Percentiles rank a stretch among this genome's conserved stretches.
phyloP scores from a whole-genome alignment of 2,329 filamentous ascomycete genomes.

The Aspergillus carbonarius region DNA sequence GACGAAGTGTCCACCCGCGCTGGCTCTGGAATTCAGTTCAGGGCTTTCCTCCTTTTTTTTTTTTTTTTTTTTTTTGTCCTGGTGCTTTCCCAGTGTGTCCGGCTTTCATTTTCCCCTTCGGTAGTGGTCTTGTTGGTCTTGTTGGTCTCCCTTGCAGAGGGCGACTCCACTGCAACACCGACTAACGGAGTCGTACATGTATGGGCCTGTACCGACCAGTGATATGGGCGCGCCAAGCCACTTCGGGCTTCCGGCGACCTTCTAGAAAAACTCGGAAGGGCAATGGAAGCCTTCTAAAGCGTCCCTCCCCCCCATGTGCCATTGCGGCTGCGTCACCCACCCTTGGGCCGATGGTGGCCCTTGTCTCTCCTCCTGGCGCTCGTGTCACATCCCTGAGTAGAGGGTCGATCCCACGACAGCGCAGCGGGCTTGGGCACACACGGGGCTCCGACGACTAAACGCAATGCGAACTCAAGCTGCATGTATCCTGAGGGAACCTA shows the following conservation, averaged over 20 bases:
- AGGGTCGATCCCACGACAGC: conserved; percentile 1
- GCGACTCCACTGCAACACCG: conserved; percentile 16
- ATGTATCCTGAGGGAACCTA: not conserved
- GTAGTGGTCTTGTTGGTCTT: not conserved
- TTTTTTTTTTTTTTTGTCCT: not conserved
- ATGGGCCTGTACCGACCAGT: not conserved
- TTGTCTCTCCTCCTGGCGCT: conserved; percentile 9
- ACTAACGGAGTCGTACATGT: conserved; percentile 18
- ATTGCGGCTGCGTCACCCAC: conserved; percentile 15
- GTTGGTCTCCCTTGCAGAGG: conserved; percentile 7
- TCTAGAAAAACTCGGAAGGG: conserved; percentile 20
- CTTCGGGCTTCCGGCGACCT: conserved; percentile 21
- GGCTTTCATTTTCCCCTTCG: conserved; percentile 3
- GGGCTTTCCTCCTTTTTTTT: not conserved
- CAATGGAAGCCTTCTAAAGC: conserved; percentile 18
- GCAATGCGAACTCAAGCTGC: not conserved
- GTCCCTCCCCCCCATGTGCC: conserved; percentile 13
- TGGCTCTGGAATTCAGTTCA: not conserved
- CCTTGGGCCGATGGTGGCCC: conserved; percentile 14
- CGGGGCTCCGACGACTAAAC: not conserved
- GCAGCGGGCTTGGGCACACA: not conserved
- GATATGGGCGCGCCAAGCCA: conserved; percentile 14
- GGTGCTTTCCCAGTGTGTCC: not conserved
- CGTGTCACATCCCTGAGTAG: conserved; percentile 10
- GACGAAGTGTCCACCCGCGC: conserved; percentile 10